Evolutionary conservation across 352 stramenopile genomes (phyloP), one percentile per base, ranked within the genome.

Genomic region (Phytophthora macrochlamydospora): DNA sequence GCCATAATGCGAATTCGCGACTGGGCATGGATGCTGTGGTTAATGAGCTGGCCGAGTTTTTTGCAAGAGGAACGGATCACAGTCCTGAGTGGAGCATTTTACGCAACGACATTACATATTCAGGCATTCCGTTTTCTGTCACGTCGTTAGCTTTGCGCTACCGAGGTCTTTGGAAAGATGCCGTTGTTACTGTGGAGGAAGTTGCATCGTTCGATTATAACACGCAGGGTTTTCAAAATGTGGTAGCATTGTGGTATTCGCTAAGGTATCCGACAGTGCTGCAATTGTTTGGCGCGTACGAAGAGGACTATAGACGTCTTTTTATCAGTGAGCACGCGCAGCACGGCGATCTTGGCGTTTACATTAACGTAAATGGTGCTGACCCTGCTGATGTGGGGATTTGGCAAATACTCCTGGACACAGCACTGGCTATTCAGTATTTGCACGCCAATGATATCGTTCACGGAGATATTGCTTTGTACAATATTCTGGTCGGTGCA

Each of bases 291-390:
- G 38, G 57, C 7, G 57, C 13, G 0, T 53, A 24, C 5, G 35
- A 56, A 8, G 37, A 58, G 7, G n/a, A 43, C 18, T 24, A 2
- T 9, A 4, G 48, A 7, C 7, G 3, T 8, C 0, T 45, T 40
- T 65, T 65, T 30, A 18, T 65, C 48, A 2, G 57, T 57, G 12
- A 40, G 51, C 32, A 8, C n/a, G n/a, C n/a, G n/a, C n/a, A n/a
- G n/a, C n/a, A n/a, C n/a, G n/a, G n/a, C n/a, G n/a, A n/a, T n/a
- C n/a, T n/a, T n/a, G n/a, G n/a, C n/a, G n/a, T 7, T 9, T 11
- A 40, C 2, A 35, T 9, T 54, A 11, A 9, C 11, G 18, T 24
- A 24, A 2, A n/a, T 8, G 9, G 48, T 11, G 8, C 24, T 29
- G 4, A 18, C 7, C 28, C 31, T 9, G 30, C 29, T 2, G 18